Evolutionary conservation across 192 early-diverging fungal species (phyloP).

Genomic region (Entomortierella chlamydospora): DNA sequence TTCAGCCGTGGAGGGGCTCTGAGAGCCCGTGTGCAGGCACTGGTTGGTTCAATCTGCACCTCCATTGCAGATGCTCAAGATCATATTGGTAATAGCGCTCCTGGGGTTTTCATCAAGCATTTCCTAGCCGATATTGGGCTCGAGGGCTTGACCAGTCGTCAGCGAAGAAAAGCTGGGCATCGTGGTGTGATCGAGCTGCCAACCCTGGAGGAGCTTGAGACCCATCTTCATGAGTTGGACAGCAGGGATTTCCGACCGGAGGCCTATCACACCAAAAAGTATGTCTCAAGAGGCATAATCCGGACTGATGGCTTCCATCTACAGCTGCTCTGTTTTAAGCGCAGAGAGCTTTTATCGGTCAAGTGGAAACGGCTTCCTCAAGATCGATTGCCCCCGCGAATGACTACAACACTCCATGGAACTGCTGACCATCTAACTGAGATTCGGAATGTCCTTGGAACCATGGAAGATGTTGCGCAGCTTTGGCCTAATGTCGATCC

Average conservation of each 20-base stretch:
- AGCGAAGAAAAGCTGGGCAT: conserved; percentile 11
- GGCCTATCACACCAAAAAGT: background rate
- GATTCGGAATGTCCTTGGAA: conserved; percentile 2
- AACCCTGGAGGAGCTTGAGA: background rate
- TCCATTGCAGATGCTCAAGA: too few relatives aligned
- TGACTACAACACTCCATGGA: conserved; percentile 6
- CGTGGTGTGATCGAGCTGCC: background rate
- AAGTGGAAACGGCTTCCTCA: background rate
- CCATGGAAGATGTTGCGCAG: conserved; percentile 2
- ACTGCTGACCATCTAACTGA: background rate
- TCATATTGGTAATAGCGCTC: background rate
- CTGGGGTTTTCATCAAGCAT: conserved; percentile 11
- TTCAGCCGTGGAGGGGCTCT: background rate
- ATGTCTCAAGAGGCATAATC: background rate
- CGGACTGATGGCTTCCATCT: background rate
- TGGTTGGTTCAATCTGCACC: too few relatives aligned
- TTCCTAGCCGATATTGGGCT: conserved; percentile 7
- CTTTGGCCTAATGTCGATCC: too few relatives aligned
- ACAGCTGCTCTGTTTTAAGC: background rate
- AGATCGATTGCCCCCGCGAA: background rate
- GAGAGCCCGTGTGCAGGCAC: background rate
- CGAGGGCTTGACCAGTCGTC: background rate
- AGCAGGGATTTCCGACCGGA: background rate
- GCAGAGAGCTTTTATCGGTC: background rate
- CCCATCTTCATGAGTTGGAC: background rate